These are phyloP conservation scores for Mytilinidion resinicola DNA, from an alignment of 495 filamentous ascomycete genomes.

Conservation along the genomic window DNA sequence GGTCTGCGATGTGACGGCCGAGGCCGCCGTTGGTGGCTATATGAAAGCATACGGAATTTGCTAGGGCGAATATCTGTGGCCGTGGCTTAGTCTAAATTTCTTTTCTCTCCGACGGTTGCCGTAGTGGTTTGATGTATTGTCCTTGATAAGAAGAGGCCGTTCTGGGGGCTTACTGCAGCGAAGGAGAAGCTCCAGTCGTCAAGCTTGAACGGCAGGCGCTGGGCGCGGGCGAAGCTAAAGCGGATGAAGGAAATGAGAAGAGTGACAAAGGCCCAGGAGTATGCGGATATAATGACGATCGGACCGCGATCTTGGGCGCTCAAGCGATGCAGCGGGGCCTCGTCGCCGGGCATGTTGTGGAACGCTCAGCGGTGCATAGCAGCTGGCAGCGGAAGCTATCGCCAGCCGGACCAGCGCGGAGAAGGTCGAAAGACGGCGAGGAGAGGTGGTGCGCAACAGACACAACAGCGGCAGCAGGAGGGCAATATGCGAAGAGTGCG, in stretches of 20 bases:
- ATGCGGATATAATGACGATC: slow-evolving; percentile 20
- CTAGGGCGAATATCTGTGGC: slow-evolving; percentile 9
- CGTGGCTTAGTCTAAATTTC: not conserved
- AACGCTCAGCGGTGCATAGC: not conserved
- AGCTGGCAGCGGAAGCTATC: not conserved
- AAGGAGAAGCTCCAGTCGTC: slow-evolving; percentile 13
- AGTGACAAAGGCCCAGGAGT: slow-evolving; percentile 16
- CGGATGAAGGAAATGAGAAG: slow-evolving; percentile 11
- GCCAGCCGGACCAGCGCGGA: not conserved
- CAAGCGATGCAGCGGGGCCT: slow-evolving; percentile 2
- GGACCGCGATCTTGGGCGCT: slow-evolving; percentile 11
- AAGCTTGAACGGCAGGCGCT: slow-evolving; percentile 12
- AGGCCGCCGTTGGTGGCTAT: slow-evolving; percentile 14
- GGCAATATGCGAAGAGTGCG: not conserved
- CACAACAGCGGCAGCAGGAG: not conserved
- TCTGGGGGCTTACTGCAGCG: slow-evolving; percentile 4
- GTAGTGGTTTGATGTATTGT: too few species aligned
- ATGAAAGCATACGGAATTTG: slow-evolving; percentile 12
- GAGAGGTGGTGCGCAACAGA: not conserved
- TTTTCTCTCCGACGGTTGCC: too few species aligned
- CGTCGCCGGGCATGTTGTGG: slow-evolving; percentile 1
- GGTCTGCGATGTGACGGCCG: slow-evolving; percentile 10
- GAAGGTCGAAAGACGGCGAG: not conserved
- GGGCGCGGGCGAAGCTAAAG: slow-evolving; percentile 10
- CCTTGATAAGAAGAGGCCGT: too few species aligned